Evolutionary conservation across 202 grass and related monocot species (phyloP).

Genomic region (Panicum virgatum): DNA sequence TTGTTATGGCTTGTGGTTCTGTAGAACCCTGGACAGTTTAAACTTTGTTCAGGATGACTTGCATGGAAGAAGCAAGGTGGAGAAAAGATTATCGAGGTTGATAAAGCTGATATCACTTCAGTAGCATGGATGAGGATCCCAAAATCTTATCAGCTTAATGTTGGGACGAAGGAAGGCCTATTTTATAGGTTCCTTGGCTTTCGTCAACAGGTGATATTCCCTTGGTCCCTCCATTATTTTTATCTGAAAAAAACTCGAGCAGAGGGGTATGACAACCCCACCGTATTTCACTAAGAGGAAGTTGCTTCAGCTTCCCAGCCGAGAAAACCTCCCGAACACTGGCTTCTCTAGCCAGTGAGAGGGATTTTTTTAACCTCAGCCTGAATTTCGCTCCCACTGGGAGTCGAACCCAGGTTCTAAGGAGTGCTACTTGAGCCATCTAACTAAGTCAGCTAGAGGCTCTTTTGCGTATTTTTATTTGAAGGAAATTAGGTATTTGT

Average conservation of each 20-base stretch:
- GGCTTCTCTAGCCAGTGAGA: too few species aligned
- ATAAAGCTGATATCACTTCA: conserved; percentile 71
- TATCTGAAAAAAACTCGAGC: too few species aligned
- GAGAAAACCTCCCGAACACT: too few species aligned
- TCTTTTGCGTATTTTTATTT: conserved; percentile 11
- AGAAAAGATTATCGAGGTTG: conserved; percentile 71
- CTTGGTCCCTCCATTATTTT: neutral
- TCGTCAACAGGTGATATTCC: conserved; percentile 71
- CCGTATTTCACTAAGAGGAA: too few species aligned
- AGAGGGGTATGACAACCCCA: too few species aligned
- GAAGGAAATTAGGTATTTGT: neutral
- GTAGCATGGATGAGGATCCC: conserved; percentile 85
- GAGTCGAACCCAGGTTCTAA: too few species aligned
- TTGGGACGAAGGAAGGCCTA: conserved; percentile 78
- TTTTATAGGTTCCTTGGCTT: conserved; percentile 87
- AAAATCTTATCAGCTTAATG: conserved; percentile 76
- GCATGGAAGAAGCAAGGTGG: conserved; percentile 93
- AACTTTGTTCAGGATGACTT: conserved; percentile 68
- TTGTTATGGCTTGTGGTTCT: neutral
- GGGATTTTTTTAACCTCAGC: too few species aligned
- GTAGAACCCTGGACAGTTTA: conserved; percentile 87
- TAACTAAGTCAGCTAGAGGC: too few species aligned
- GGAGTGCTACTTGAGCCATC: too few species aligned
- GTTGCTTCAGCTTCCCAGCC: too few species aligned
- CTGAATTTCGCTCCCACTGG: too few species aligned